Percentiles rank a stretch among this genome's conserved stretches.
These are phyloP conservation scores for Pythium phragmiticola DNA, from an alignment of 352 stramenopile species.

Conservation along the genomic window DNA sequence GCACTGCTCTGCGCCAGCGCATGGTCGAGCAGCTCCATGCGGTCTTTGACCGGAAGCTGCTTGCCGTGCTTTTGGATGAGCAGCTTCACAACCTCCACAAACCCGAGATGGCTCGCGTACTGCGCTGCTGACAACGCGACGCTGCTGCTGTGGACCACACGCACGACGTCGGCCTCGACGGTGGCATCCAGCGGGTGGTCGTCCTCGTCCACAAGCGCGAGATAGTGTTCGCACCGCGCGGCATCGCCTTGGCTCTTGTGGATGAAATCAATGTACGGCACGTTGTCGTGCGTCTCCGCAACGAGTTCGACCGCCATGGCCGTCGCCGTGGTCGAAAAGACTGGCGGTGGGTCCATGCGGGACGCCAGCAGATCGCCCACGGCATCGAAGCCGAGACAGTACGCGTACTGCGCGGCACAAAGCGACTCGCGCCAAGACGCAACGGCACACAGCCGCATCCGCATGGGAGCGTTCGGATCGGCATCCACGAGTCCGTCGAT, in stretches of 20 bases:
- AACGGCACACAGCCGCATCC: slow-evolving; percentile 1
- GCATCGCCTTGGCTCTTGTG: slow-evolving; percentile 15
- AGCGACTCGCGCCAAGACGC: slow-evolving; percentile 4
- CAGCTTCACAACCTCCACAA: slow-evolving; percentile 12
- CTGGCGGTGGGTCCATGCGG: slow-evolving; percentile 8
- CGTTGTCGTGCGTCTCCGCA: slow-evolving; percentile 3
- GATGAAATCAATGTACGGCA: slow-evolving; percentile 13
- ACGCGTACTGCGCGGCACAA: slow-evolving; percentile 23
- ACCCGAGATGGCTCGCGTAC: slow-evolving; percentile 19
- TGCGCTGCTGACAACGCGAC: neutral
- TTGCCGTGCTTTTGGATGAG: slow-evolving; percentile 9
- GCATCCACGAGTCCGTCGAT: slow-evolving; percentile 7
- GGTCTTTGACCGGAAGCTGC: slow-evolving; percentile 7
- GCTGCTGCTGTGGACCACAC: slow-evolving; percentile 1
- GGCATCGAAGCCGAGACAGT: slow-evolving; percentile 19
- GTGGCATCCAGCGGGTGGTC: slow-evolving; percentile 1
- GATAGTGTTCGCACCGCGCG: slow-evolving; percentile 6
- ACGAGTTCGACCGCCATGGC: slow-evolving; percentile 13
- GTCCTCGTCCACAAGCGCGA: slow-evolving; percentile 7
- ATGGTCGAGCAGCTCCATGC: slow-evolving; percentile 9
- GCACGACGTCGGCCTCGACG: slow-evolving; percentile 11
- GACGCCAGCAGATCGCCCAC: slow-evolving; percentile 20
- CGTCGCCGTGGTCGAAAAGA: neutral
- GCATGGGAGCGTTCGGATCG: slow-evolving; percentile 15
- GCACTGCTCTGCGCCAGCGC: slow-evolving; percentile 6